Percentiles rank a stretch among this genome's conserved stretches.
phyloP scores from a whole-genome alignment of 1,284 basidiomycete genomes.

The Abortiporus biennis region DNA sequence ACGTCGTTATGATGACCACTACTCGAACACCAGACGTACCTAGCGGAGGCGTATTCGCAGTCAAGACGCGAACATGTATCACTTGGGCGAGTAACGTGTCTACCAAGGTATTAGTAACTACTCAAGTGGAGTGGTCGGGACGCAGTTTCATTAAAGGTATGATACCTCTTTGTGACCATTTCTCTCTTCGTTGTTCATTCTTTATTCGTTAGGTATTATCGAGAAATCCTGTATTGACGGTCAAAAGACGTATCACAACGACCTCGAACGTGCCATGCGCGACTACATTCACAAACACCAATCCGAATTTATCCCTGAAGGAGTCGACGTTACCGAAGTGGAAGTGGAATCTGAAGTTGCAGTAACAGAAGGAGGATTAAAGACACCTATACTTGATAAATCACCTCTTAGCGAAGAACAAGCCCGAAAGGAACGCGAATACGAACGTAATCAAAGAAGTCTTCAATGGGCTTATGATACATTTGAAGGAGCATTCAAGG shows the following conservation, averaged over 20 bases:
- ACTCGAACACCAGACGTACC: conserved; percentile 95
- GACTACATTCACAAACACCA: conserved; percentile 85
- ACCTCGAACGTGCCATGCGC: conserved; percentile 83
- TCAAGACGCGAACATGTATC: conserved; percentile 92
- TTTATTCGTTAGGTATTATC: conserved; percentile 68
- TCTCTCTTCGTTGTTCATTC: not conserved
- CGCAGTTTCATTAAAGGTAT: conserved; percentile 93
- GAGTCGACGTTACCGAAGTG: conserved; percentile 52
- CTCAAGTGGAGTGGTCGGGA: conserved; percentile 93
- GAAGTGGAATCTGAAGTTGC: conserved; percentile 23
- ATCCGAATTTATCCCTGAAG: conserved; percentile 85
- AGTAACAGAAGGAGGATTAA: conserved; percentile 17
- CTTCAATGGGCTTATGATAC: conserved; percentile 86
- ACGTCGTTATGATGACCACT: conserved; percentile 81
- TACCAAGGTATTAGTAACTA: conserved; percentile 81
- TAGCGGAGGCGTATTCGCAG: conserved; percentile 84
- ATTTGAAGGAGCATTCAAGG: conserved; percentile 65
- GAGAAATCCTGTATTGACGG: conserved; percentile 92
- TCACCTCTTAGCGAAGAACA: conserved; percentile 23
- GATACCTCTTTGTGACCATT: conserved; percentile 16
- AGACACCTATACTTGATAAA: conserved; percentile 7
- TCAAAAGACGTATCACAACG: conserved; percentile 84
- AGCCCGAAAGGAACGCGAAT: conserved; percentile 47
- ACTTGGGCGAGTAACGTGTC: conserved; percentile 86
- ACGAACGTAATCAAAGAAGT: conserved; percentile 61